Base-by-base conservation (phyloP, 108 stramenopile genomes). In the Cylindrotheca closterium region DNA sequence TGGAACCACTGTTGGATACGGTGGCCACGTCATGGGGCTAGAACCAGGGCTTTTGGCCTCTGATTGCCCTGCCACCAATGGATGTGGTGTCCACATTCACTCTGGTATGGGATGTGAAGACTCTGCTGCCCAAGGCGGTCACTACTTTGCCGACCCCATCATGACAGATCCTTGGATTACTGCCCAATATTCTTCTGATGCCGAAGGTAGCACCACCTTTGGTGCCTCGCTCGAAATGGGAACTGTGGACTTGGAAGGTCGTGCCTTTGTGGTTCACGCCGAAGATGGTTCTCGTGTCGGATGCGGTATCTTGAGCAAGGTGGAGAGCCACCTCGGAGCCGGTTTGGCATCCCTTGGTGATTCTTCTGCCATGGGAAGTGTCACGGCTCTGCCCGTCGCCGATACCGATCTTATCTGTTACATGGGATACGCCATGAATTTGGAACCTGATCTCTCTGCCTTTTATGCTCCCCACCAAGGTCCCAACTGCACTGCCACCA, bases 41-140 rank as follows among this genome's bases (percentile, higher is more conserved):
- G 52, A 53, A 10, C 17, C 63, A n/a, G 30, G 51, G n/a, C n/a
- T n/a, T n/a, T n/a, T n/a, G n/a, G n/a, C n/a, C n/a, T n/a, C 51
- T 64, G 72, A 27, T 8, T 63, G 63, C 24, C 19, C 48, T 15
- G 50, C 25, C 12, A 22, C 51, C 24, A 52, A 60, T 24, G 57
- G 49, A 2, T 77, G 75, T 47, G 70, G 75, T 30, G 64, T 77
- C 18, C 75, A 77, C 55, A 57, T 77, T 26, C 70, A 71, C 52
- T 29, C 58, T 23, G 72, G 72, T 23, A 67, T 30, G 8, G 51
- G 26, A 4, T 73, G 72, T 42, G 72, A 49, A 24, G 47, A 51
- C 30, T 42, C 27, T 27, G 58, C 33, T 25, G 54, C 48, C 10
- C 62, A 64, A 33, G 66, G 66, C 37, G 60, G 64, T 45, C 45